Evolutionary conservation across 768 basidiomycete species (phyloP), one percentile per base, ranked within the genome.

Genomic region (Lentinula boryana): DNA sequence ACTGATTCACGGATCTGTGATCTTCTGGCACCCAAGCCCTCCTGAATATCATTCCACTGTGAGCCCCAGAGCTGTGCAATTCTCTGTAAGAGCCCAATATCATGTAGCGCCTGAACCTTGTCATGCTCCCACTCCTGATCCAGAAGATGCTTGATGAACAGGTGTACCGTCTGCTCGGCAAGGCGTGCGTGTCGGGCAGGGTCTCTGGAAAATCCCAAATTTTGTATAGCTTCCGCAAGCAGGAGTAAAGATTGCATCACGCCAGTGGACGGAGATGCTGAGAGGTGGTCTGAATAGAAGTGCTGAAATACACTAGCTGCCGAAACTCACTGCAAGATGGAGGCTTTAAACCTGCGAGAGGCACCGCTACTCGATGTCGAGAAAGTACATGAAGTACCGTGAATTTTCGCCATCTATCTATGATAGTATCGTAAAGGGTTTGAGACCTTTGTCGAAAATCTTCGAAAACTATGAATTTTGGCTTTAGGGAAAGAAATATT

Each of bases 171-270:
- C 62, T 74, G 69, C 65, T 75, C 71, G 33, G 76, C 70, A 38
- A 78, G 67, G n/a, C 64, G 48, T 59, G 68, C 63, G 63, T 76
- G 74, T 64, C 70, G 73, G 56, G 67, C 44, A 46, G 70, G 69
- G 48, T 78, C 71, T 56, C 75, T 72, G 46, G 77, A 72, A 53
- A 82, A 69, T 1, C 84, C 85, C 12, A 91, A 70, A n/a, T 80
- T 76, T 64, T 84, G 82, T 55, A 87, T 71, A 2, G 79, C 78
- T 13, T 77, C 75, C 35, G 82, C 82, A 16, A 92, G 71, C 1
- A 76, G 69, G 49, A 85, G 69, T 56, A 92, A 69, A 16, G 84
- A 80, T 46, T 80, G 76, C 60, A 86, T 74, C 55, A 89, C 75
- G 46, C 73, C 69, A 52, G 36, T 35, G 23, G 81, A 69, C 38